Percentiles rank a stretch among this genome's conserved stretches.
phyloP scores from a whole-genome alignment of 768 basidiomycete genomes.

The Trametes maxima region DNA sequence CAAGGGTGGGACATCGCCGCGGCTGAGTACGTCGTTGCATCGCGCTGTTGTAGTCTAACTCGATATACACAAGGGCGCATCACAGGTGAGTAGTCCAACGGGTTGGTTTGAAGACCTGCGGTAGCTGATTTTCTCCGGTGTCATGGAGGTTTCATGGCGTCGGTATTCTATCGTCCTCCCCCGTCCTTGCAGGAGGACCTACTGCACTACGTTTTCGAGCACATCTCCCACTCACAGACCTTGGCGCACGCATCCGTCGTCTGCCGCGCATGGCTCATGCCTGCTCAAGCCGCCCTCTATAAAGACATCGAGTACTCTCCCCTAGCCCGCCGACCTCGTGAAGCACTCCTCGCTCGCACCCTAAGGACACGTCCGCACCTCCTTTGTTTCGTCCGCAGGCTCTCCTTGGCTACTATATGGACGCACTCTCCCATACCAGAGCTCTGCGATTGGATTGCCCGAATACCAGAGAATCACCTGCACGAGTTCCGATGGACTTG shows the following conservation, averaged over 20 bases:
- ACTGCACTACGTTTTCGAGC: conserved; percentile 7
- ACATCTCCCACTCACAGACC: background rate
- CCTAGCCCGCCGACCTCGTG: background rate
- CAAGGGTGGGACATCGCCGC: too few relatives aligned
- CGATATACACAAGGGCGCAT: too few relatives aligned
- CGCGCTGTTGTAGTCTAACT: too few relatives aligned
- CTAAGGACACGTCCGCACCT: conserved; percentile 14
- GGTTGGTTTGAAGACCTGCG: too few relatives aligned
- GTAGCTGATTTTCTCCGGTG: background rate
- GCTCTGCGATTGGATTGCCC: conserved; percentile 13
- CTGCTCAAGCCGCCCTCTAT: conserved; percentile 15
- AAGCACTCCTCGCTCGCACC: conserved; percentile 13
- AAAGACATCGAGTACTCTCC: conserved; percentile 10
- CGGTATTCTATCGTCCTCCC: background rate
- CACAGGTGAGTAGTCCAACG: too few relatives aligned
- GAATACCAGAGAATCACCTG: conserved; percentile 5
- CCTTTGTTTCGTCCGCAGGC: conserved; percentile 4
- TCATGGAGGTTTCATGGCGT: background rate
- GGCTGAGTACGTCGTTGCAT: too few relatives aligned
- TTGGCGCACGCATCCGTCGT: conserved; percentile 3
- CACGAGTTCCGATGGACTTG: conserved; percentile 11
- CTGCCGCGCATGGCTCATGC: conserved; percentile 1
- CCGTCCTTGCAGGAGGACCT: conserved; percentile 9
- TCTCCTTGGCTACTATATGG: conserved; percentile 13
- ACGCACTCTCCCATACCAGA: conserved; percentile 11